Base-by-base conservation (phyloP, 2,329 filamentous ascomycete species). In the Colletotrichum filicis region DNA sequence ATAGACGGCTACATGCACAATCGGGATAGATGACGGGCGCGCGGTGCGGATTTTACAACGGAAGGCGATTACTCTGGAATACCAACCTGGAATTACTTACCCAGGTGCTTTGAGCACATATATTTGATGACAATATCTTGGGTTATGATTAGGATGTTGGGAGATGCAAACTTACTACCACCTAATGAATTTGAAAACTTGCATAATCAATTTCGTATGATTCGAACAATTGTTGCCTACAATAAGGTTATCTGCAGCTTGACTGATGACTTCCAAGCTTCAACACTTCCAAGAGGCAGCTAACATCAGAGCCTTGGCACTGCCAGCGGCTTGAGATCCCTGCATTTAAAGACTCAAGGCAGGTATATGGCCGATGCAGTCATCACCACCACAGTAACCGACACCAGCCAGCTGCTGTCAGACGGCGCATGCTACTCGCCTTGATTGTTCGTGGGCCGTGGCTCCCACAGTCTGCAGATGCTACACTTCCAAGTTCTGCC, bases 51-150 rank as follows among this genome's bases (percentile, higher is more conserved):
- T 55, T 59, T 64, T 26, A 74, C 57, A 58, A 67, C 19, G 57
- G 71, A 66, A 24, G 68, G 68, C 57, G 52, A 42, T 68, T 26
- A 68, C 59, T 72, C 63, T 71, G 68, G 68, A 72, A 68, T 68
- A 74, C 60, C 71, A 61, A 16, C 24, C 42, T 9, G 49, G 59
- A 42, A 24, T 55, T 55, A 59, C 26, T 64, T 4, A 55, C 42
- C 42, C 35, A 52, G n/a, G 64, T 58, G 55, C 26, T n/a, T 37
- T 22, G 24, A 66, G 66, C 35, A 58, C 24, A 12, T 65, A 46
- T 52, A 60, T 65, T 52, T 61, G 66, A 61, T 35, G 53, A 61
- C 60, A 26, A 35, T 70, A 49, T 73, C 66, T 56, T 42, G 55
- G 28, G 55, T 26, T 28, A 35, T 42, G 24, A n/a, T 42, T 6